Evolutionary conservation across 106 monocot genomes (phyloP), one percentile per base, ranked within the genome.

Genomic region (Dendrobium huoshanense): DNA sequence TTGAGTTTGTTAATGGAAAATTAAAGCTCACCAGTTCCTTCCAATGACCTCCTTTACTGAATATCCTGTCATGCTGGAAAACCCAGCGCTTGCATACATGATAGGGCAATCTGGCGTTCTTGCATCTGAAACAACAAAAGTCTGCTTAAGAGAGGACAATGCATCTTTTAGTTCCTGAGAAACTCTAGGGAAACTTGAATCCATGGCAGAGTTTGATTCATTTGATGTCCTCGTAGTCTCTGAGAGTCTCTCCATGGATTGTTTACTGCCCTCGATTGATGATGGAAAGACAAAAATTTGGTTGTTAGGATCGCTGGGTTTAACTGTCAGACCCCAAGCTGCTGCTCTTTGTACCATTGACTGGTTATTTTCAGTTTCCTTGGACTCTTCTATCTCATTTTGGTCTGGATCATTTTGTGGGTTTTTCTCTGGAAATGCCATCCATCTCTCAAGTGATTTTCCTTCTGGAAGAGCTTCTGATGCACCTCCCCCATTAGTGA

Each of bases 61-160:
- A 81, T 98, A 98, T 9, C 97, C 97, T 0, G 97, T 98, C 97
- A 95, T 95, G 85, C 72, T 83, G 80, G 87, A 95, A 77, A 98
- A 98, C 16, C 97, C 94, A 72, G 84, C 79, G 77, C 97, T 98
- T 18, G 92, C 94, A 79, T 98, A 98, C 87, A 92, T 76, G 59
- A 98, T 95, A 4, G 97, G 97, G 85, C 87, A 91, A 83, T 98
- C 97, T n/a, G 90, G 92, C 73, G 47, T 87, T 4, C 88, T 95
- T 43, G 97, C 97, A 88, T 98, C 94, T 29, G 97, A 92, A 25
- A 98, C 94, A 29, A 98, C 94, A 86, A 98, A 98, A 3, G 97
- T 91, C 75, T 98, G 97, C 80, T 94, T 88, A 33, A 98, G 84
- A 18, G 83, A 84, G 33, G 97, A 89, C 31, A 98, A 83, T 61